A percentile compares a stretch with the other conserved stretches of the same genome.
These are phyloP conservation scores for Mariannaea sp. DNA, from an alignment of 2,329 filamentous ascomycete species.

Conservation along the genomic window DNA sequence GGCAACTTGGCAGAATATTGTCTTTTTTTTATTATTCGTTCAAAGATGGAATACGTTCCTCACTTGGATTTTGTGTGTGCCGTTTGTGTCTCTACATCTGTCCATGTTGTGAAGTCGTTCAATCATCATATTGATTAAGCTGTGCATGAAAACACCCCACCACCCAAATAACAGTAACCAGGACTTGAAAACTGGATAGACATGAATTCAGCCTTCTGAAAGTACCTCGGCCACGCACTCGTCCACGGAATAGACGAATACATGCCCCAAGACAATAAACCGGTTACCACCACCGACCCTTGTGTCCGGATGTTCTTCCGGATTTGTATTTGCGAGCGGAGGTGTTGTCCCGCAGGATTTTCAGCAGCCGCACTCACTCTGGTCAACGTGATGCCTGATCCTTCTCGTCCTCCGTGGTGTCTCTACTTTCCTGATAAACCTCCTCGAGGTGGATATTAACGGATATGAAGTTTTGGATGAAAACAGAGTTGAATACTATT, in stretches of 20 bases:
- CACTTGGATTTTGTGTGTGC: background rate
- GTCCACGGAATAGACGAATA: background rate
- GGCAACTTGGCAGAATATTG: conserved; percentile 34
- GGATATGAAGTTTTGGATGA: conserved; percentile 16
- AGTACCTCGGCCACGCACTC: background rate
- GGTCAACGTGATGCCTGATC: background rate
- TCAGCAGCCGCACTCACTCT: background rate
- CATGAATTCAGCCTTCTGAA: no score
- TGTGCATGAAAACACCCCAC: no score
- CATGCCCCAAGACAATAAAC: background rate
- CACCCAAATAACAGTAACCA: no score
- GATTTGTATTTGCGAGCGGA: background rate
- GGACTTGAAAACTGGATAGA: no score
- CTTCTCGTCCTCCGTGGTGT: background rate
- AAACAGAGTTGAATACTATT: conserved; percentile 2
- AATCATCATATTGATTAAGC: no score
- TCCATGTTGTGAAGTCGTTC: background rate
- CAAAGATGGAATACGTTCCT: conserved; percentile 7
- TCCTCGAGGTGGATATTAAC: conserved; percentile 16
- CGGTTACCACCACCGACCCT: background rate
- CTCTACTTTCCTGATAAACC: background rate
- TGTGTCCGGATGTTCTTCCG: background rate
- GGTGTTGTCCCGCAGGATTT: background rate
- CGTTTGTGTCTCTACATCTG: background rate
- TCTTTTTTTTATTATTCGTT: conserved; percentile 34